Percentiles rank a stretch among this genome's conserved stretches.
phyloP scores from a whole-genome alignment of 2,329 filamentous ascomycete genomes.

The Scytalidium lignicola region DNA sequence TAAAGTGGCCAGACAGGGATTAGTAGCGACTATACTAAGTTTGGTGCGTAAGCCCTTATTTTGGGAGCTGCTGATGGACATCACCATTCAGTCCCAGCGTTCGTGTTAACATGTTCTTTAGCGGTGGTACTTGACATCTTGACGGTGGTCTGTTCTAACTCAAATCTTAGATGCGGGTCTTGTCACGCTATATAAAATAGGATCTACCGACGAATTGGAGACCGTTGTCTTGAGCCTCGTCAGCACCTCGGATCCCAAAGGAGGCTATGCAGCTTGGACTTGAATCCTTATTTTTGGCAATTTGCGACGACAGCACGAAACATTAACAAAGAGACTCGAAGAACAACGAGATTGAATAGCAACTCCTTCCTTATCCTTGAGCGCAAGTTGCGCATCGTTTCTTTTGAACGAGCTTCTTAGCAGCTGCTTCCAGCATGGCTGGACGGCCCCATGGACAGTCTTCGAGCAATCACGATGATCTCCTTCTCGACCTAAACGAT shows the following conservation, averaged over 20 bases:
- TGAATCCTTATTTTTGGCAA: neutral
- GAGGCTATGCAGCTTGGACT: constrained; percentile 12
- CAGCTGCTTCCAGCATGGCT: constrained; percentile 48
- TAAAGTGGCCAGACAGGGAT: constrained; percentile 1
- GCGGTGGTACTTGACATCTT: neutral
- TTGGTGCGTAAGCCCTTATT: neutral
- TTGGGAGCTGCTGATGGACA: neutral
- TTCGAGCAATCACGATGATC: constrained; percentile 44
- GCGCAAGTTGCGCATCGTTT: neutral
- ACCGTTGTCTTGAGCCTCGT: constrained; percentile 1
- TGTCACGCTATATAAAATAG: neutral
- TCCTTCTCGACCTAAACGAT: constrained; percentile 66
- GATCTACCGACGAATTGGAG: neutral
- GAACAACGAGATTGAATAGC: neutral
- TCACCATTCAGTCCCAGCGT: neutral
- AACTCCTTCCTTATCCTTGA: neutral
- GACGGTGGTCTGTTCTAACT: neutral
- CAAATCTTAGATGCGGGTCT: neutral
- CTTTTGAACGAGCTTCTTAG: constrained; percentile 20
- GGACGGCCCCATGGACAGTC: constrained; percentile 50
- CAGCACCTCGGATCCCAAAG: constrained; percentile 5
- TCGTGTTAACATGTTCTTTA: neutral
- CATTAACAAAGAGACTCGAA: neutral
- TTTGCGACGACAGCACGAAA: neutral
- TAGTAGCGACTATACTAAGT: neutral